Evolutionary conservation across 2,329 filamentous ascomycete species (phyloP).

Genomic region (Ramularia endophylla): DNA sequence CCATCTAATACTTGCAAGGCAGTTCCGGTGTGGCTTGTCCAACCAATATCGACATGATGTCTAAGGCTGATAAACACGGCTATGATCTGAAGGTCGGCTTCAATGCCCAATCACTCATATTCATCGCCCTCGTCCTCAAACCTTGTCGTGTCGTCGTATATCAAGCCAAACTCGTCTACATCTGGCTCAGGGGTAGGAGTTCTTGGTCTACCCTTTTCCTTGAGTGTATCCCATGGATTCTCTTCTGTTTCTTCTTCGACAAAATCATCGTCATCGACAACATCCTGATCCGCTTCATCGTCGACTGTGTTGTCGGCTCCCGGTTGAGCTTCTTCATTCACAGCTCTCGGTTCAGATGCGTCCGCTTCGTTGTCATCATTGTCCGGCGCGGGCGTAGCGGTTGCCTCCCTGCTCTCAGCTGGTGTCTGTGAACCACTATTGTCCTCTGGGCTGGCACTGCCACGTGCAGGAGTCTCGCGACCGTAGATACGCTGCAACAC

Average conservation of each 20-base stretch:
- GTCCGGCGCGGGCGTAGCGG: constrained; percentile 6
- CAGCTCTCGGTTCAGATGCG: not conserved
- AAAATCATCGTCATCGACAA: constrained; percentile 7
- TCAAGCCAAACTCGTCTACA: constrained; percentile 11
- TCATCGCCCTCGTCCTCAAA: constrained; percentile 11
- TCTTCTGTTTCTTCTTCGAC: constrained; percentile 17
- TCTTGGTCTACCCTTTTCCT: too few relatives aligned
- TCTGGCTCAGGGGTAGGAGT: too few relatives aligned
- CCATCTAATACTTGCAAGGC: too few relatives aligned
- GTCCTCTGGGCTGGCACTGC: constrained; percentile 13
- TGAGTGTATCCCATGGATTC: constrained; percentile 9
- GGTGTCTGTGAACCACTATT: constrained; percentile 1
- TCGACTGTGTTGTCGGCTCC: constrained; percentile 7
- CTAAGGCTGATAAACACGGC: too few relatives aligned
- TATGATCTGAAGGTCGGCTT: too few relatives aligned
- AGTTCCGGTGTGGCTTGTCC: too few relatives aligned
- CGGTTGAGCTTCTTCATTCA: constrained; percentile 4
- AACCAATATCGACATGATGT: too few relatives aligned
- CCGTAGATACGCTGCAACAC: constrained; percentile 38
- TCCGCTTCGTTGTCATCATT: constrained; percentile 1
- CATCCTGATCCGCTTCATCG: constrained; percentile 4
- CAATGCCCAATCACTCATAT: constrained; percentile 3
- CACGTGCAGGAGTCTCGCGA: constrained; percentile 14
- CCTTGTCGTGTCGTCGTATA: constrained; percentile 9
- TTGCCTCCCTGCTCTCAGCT: constrained; percentile 8